These are phyloP conservation scores for Colletotrichum sp. DNA, from an alignment of 2,329 filamentous ascomycete species.

Conservation along the genomic window DNA sequence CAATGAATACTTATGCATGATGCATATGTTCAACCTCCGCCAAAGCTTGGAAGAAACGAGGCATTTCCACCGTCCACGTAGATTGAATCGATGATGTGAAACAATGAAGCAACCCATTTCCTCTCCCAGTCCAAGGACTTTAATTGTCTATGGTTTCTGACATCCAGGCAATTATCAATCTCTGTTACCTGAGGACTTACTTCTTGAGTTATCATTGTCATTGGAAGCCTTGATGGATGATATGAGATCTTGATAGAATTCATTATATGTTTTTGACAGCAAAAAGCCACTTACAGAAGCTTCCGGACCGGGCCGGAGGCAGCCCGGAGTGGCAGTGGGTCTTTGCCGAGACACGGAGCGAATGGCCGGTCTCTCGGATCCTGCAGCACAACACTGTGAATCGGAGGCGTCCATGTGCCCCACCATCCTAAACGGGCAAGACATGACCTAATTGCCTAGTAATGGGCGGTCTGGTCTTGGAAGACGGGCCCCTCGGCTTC, in stretches of 20 bases:
- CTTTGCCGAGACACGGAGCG: background rate
- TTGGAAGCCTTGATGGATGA: background rate
- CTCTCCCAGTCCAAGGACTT: rapidly evolving
- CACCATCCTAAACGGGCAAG: background rate
- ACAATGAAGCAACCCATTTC: background rate
- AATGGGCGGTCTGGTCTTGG: background rate
- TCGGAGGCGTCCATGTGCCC: background rate
- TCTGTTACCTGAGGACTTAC: background rate
- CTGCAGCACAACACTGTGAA: too few species aligned
- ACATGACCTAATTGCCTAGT: background rate
- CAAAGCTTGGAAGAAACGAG: background rate
- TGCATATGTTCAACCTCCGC: background rate
- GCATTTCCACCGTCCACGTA: background rate
- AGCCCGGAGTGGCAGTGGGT: background rate
- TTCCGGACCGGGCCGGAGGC: background rate
- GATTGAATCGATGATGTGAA: background rate
- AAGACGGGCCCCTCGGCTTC: background rate
- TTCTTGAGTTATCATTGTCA: background rate
- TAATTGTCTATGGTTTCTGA: too few species aligned
- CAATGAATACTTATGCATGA: background rate
- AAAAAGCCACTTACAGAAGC: too few species aligned
- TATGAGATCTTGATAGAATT: background rate
- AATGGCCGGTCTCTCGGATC: background rate
- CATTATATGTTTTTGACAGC: background rate
- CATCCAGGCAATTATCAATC: background rate